Evolutionary conservation across 108 stramenopile genomes (phyloP), one percentile per base, ranked within the genome.

Genomic region (Nannochloropsis gaditana): DNA sequence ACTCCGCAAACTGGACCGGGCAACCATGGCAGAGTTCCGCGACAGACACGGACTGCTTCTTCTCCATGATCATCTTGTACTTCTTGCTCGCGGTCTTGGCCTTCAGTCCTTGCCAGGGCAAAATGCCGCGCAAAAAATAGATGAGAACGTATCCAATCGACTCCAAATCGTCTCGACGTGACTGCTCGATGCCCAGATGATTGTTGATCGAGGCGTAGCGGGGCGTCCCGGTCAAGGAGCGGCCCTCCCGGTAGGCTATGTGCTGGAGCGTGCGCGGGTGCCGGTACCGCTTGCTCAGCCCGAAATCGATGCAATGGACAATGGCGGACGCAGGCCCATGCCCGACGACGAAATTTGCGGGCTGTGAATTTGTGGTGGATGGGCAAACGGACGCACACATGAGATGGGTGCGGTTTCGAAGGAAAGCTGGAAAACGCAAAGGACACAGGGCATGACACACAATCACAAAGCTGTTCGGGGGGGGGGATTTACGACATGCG

Each of bases 41-140:
- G 5, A 92, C 88, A 44, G 90, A 82, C 19, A 89, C 85, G 19
- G 88, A 80, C 80, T 92, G 89, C 85, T 92, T 92, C 45, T 90
- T 89, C 79, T 92, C 92, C 11, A 92, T 89, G 45, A 92, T 91
- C 45, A 93, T 84, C 45, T 89, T 85, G 86, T 91, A 90, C 47
- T 91, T 91, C 88, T 88, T 90, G 42, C 88, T 84, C 15, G 90
- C 90, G 43, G 21, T 82, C 44, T 84, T 84, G n/a, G 88, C 88
- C 93, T 97, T 99, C 87, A 99, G 94, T 79, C 98, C 98, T 88
- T 99, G 98, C 98, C 98, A 99, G 31, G 98, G 98, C 50, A 99
- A 92, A 44, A 95, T 95, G 45, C 98, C 98, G 92, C 96, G 96
- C 82, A 99, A 92, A 91, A 99, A 99, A 87, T 99, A 99, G 42